Conservation (phyloP, 805 yeast genomes). For the Dipodascus albidus region DNA sequence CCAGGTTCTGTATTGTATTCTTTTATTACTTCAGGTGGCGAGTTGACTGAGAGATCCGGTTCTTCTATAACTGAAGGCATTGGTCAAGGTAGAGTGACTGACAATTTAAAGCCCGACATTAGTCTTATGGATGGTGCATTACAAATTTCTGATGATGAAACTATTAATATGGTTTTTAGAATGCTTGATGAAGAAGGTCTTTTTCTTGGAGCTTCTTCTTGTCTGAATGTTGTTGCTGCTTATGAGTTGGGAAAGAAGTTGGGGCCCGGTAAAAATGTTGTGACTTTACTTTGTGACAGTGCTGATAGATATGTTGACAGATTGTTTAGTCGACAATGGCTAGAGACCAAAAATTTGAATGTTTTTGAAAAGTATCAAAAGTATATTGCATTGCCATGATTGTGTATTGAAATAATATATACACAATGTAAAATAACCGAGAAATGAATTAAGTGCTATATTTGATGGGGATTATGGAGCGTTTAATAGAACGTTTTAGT, state of each 20-base stretch:
- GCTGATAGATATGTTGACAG: constrained; percentile 84
- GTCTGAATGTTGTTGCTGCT: constrained; percentile 86
- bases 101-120: constrained; percentile 63
- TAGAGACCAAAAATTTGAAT: constrained; percentile 54
- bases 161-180: constrained; percentile 75
- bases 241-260: constrained; percentile 57
- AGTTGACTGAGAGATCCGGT: constrained; percentile 60
- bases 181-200: constrained; percentile 83
- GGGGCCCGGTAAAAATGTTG: constrained; percentile 71
- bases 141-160: constrained; percentile 63
- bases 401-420: too few species aligned
- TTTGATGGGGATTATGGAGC: too few species aligned
- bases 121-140: constrained; percentile 71
- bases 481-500: too few species aligned
- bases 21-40: constrained; percentile 60
- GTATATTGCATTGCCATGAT: constrained; percentile 40
- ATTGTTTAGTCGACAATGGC: constrained; percentile 68
- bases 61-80: constrained; percentile 91
- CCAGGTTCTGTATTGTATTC: constrained; percentile 84
- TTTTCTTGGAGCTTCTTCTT: constrained; percentile 83
- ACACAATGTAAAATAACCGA: constrained; percentile 2
- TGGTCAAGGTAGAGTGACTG: constrained; percentile 91
- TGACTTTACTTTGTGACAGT: constrained; percentile 80
- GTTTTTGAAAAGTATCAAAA: constrained; percentile 52
- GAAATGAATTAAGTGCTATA: too few species aligned